A percentile compares a stretch with the other conserved stretches of the same genome.
phyloP scores from a whole-genome alignment of 1,284 basidiomycete genomes.

The Hypsizygus ulmarius region DNA sequence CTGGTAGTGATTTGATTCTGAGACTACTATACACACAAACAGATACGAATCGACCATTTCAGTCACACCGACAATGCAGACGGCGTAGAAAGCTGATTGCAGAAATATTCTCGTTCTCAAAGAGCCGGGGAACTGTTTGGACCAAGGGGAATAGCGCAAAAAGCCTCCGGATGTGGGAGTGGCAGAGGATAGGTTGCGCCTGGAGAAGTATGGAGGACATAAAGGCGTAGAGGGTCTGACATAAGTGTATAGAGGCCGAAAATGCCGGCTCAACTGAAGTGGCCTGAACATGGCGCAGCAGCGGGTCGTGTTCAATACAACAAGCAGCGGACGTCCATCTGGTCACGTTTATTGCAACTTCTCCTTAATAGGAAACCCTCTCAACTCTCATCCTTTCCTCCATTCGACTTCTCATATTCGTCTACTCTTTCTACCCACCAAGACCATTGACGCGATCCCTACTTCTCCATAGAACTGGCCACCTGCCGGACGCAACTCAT shows the following conservation, averaged over 20 bases:
- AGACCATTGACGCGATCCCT: not conserved
- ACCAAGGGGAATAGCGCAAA: slow-evolving; percentile 38
- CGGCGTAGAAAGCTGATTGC: slow-evolving; percentile 34
- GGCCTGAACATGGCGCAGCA: too few species aligned
- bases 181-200: not conserved
- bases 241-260: too few species aligned
- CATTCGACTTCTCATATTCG: too few species aligned
- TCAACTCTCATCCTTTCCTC: not conserved
- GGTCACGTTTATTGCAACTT: not conserved
- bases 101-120: slow-evolving; percentile 27
- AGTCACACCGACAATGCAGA: slow-evolving; percentile 29
- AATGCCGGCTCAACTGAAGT: too few species aligned
- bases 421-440: too few species aligned
- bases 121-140: slow-evolving; percentile 33
- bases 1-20: not conserved
- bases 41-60: slow-evolving; percentile 26
- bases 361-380: slow-evolving; percentile 15
- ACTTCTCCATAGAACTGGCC: not conserved
- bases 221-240: too few species aligned
- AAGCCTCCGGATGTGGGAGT: not conserved
- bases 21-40: slow-evolving; percentile 24
- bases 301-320: too few species aligned
- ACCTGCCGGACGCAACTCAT: not conserved
- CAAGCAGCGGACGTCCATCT: too few species aligned
- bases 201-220: not conserved